Percentiles rank a stretch among this genome's conserved stretches.
phyloP scores from a whole-genome alignment of 179 eudicot genomes.

The Gypsophila paniculata region DNA sequence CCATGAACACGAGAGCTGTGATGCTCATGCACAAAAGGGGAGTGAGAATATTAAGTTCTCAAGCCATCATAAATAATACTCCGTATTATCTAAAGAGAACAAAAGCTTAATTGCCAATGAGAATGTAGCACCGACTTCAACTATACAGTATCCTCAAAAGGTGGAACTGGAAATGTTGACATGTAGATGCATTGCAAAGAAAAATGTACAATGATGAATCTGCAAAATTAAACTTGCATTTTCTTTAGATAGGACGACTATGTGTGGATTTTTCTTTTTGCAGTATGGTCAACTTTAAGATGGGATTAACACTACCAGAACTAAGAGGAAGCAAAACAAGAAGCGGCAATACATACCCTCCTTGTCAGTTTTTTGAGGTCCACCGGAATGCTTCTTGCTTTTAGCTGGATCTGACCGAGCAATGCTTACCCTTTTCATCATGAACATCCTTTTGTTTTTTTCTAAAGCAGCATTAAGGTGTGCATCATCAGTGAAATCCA shows the following conservation, averaged over 20 bases:
- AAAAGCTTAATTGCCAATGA: no score
- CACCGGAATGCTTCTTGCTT: constrained; percentile 41
- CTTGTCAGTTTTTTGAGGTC: constrained; percentile 27
- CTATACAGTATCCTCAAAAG: background rate
- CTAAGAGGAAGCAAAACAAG: background rate
- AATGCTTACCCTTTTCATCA: constrained; percentile 63
- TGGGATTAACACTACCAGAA: background rate
- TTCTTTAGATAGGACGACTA: background rate
- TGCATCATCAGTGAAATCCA: constrained; percentile 74
- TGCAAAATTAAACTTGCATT: background rate
- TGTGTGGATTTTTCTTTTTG: background rate
- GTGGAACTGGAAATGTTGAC: background rate
- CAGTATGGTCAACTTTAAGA: background rate
- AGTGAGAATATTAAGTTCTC: no score
- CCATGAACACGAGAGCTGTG: no score
- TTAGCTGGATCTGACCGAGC: constrained; percentile 74
- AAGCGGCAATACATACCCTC: constrained; percentile 30
- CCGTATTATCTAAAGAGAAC: no score
- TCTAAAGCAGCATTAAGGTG: constrained; percentile 75
- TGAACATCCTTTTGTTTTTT: constrained; percentile 57
- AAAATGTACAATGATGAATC: background rate
- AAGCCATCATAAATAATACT: no score
- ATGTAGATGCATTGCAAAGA: background rate
- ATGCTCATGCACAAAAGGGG: no score
- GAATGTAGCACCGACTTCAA: no score